Conservation (phyloP, 257 asterid genomes). For the Gynochthodes officinalis region DNA sequence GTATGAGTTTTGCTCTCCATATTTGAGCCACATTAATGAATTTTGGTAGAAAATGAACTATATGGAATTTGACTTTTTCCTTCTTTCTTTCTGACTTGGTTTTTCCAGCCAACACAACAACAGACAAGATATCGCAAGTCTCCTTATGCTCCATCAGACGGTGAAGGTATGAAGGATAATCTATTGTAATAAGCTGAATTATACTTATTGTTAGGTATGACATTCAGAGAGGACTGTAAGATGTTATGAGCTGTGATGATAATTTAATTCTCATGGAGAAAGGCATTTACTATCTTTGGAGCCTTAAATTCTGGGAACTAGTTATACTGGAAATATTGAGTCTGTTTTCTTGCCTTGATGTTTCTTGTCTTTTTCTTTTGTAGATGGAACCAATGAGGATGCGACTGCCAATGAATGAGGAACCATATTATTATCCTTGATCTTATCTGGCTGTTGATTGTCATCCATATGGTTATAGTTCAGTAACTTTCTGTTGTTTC, state of each 20-base stretch:
- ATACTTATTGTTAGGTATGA: background rate
- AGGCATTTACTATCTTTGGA: background rate
- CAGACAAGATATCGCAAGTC: constrained; percentile 95
- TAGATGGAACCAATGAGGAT: constrained; percentile 67
- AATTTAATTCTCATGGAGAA: background rate
- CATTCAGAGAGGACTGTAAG: background rate
- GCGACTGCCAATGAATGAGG: constrained; percentile 50
- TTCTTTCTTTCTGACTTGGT: constrained; percentile 25
- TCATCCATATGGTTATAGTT: constrained; percentile 24
- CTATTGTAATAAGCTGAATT: background rate
- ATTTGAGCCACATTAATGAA: background rate
- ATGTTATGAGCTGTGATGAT: background rate
- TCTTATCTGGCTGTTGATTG: constrained; percentile 23
- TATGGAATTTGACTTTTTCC: constrained; percentile 8
- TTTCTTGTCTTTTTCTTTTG: constrained; percentile 7
- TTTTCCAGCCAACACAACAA: constrained; percentile 84
- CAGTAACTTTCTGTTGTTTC: constrained; percentile 30
- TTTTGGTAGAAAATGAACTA: background rate
- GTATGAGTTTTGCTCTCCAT: background rate
- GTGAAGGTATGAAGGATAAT: constrained; percentile 61
- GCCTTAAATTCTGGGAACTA: background rate
- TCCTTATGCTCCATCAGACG: constrained; percentile 82
- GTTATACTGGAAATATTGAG: background rate
- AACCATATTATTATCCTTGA: constrained; percentile 22
- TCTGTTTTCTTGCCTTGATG: background rate